Percentiles rank a stretch among this genome's conserved stretches.
Conservation (phyloP, 1,284 basidiomycete species). For the Cryptococcus deneoformans region DNA sequence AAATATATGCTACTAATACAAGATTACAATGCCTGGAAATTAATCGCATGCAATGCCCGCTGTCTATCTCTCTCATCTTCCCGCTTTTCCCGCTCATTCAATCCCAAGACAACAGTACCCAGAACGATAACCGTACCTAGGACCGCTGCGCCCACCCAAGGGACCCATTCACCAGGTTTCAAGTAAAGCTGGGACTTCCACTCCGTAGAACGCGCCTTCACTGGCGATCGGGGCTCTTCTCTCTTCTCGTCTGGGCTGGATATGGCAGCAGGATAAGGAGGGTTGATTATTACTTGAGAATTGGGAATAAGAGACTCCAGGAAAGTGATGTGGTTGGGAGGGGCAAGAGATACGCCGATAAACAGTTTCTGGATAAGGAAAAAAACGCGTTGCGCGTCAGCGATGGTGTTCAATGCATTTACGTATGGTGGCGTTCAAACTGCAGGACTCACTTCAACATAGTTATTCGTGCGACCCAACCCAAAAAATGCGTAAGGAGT, state of each 20-base stretch:
- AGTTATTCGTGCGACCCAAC: slow-evolving; percentile 98
- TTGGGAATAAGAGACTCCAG: slow-evolving; percentile 98
- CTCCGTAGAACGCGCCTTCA: slow-evolving; percentile 38
- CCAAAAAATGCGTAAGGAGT: slow-evolving; percentile 96
- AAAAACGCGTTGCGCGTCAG: background rate
- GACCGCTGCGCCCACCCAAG: slow-evolving; percentile 88
- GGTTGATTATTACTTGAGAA: slow-evolving; percentile 92
- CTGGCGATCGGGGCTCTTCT: slow-evolving; percentile 9
- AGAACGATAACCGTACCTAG: slow-evolving; percentile 70
- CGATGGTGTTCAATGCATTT: too few species aligned
- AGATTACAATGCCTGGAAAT: slow-evolving; percentile 82
- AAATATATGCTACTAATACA: background rate
- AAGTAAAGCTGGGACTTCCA: slow-evolving; percentile 93
- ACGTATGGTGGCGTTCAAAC: too few species aligned
- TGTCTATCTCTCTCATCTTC: slow-evolving; percentile 90
- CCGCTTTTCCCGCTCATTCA: slow-evolving; percentile 90
- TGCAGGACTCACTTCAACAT: slow-evolving; percentile 66
- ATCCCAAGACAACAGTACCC: slow-evolving; percentile 75
- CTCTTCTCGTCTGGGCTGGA: background rate
- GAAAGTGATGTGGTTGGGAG: slow-evolving; percentile 66
- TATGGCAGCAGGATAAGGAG: slow-evolving; percentile 52
- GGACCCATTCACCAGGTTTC: slow-evolving; percentile 95
- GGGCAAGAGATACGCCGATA: slow-evolving; percentile 79
- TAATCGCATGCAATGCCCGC: slow-evolving; percentile 87
- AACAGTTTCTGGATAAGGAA: slow-evolving; percentile 63